phyloP scores from a whole-genome alignment of 2,329 filamentous ascomycete species.

The Sphaerulina vaccinii region DNA sequence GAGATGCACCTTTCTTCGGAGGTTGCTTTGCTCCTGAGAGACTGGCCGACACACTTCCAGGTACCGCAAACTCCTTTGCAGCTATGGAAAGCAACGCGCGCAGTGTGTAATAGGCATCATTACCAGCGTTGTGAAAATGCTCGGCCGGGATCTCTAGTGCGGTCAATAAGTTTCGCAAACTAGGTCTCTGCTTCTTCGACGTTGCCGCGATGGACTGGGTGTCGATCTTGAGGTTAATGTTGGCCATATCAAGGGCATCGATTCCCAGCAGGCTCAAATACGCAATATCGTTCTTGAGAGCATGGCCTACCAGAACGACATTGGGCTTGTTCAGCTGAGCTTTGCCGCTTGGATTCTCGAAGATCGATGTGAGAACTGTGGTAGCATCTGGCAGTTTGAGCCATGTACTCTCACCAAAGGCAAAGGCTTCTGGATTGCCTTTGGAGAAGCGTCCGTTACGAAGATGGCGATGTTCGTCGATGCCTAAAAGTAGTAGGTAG shows the following conservation, averaged over 20 bases:
- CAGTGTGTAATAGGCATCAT: slow-evolving; percentile 24
- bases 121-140: slow-evolving; percentile 22
- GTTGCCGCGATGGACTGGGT: slow-evolving; percentile 67
- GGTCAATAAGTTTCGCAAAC: slow-evolving; percentile 54
- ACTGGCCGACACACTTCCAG: neutral
- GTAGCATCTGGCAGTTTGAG: slow-evolving; percentile 42
- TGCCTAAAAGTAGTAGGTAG: too few relatives aligned
- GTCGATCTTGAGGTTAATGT: slow-evolving; percentile 58
- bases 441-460: slow-evolving; percentile 66
- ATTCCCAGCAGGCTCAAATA: slow-evolving; percentile 73
- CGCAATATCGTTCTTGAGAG: slow-evolving; percentile 63
- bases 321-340: slow-evolving; percentile 38
- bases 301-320: slow-evolving; percentile 83
- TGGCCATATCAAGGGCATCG: slow-evolving; percentile 53
- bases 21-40: neutral
- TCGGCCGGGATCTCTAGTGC: slow-evolving; percentile 51
- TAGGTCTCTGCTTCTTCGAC: slow-evolving; percentile 53
- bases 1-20: neutral
- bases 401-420: slow-evolving; percentile 63
- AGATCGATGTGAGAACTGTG: slow-evolving; percentile 51
- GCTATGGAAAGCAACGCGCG: slow-evolving; percentile 14
- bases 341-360: slow-evolving; percentile 41
- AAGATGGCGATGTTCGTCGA: slow-evolving; percentile 65
- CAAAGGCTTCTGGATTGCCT: slow-evolving; percentile 72
- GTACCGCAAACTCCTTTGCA: neutral